phyloP scores from a whole-genome alignment of 192 early-diverging fungal species.

The Oehlia diaphana region DNA sequence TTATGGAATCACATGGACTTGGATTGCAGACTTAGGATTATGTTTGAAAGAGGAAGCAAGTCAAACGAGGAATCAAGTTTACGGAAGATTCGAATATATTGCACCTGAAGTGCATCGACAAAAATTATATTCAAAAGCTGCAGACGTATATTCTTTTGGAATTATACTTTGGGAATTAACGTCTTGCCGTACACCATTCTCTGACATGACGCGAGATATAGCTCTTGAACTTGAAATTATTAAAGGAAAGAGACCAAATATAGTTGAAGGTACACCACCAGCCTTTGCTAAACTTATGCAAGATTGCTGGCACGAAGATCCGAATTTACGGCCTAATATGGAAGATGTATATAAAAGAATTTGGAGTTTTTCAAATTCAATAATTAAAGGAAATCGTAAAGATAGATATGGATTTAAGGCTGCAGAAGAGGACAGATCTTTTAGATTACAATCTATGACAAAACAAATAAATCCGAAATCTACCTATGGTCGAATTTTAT shows the following conservation, averaged over 20 bases:
- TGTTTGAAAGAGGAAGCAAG: background rate
- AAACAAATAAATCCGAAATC: background rate
- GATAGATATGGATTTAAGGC: background rate
- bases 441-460: background rate
- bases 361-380: background rate
- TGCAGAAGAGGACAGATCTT: background rate
- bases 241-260: slow-evolving; percentile 30
- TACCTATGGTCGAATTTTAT: background rate
- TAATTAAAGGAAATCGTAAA: background rate
- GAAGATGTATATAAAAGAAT: background rate
- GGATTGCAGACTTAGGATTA: background rate
- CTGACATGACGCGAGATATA: background rate
- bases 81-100: background rate
- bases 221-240: slow-evolving; percentile 17
- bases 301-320: slow-evolving; percentile 43
- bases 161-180: slow-evolving; percentile 15
- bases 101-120: slow-evolving; percentile 9
- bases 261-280: slow-evolving; percentile 35
- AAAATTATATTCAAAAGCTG: background rate
- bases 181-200: background rate
- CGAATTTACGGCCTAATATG: slow-evolving; percentile 27
- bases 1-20: background rate
- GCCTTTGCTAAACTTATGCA: slow-evolving; percentile 37
- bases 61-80: background rate
- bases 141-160: slow-evolving; percentile 22